Evolutionary conservation across 2,329 filamentous ascomycete genomes (phyloP).

Genomic region (Fusarium sublunatum): DNA sequence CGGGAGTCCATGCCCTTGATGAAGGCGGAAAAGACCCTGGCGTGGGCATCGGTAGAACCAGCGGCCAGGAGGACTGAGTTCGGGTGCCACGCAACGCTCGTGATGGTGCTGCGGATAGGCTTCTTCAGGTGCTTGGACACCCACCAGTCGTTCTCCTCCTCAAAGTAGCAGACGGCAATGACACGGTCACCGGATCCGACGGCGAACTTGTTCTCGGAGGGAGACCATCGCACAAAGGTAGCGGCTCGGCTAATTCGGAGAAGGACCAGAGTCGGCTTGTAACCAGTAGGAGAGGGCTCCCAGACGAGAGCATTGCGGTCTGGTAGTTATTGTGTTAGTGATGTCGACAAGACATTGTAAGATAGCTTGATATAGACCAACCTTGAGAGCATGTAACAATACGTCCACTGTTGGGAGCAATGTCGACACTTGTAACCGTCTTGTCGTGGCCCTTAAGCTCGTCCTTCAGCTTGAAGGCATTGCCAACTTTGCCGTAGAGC

Average conservation of each 20-base stretch:
- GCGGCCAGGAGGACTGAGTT: constrained; percentile 96
- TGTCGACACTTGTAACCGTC: constrained; percentile 94
- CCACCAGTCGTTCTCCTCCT: constrained; percentile 99
- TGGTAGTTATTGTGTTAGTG: constrained; percentile 51
- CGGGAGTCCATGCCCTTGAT: constrained; percentile 93
- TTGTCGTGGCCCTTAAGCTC: constrained; percentile 98
- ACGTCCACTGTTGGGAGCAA: constrained; percentile 87
- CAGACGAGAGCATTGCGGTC: constrained; percentile 98
- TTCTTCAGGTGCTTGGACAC: constrained; percentile 99
- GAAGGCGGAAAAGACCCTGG: constrained; percentile 92
- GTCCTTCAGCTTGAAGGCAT: constrained; percentile 84
- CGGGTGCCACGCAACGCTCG: constrained; percentile 94
- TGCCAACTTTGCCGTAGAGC: constrained; percentile 81
- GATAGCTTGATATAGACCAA: constrained; percentile 52
- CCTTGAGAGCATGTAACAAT: constrained; percentile 99
- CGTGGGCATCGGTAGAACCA: constrained; percentile 96
- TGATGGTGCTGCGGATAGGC: constrained; percentile 97
- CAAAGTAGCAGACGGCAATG: constrained; percentile 98
- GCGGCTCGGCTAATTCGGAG: constrained; percentile 97
- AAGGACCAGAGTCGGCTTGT: constrained; percentile 96
- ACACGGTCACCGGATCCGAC: constrained; percentile 95
- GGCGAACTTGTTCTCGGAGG: constrained; percentile 96
- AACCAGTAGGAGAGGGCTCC: constrained; percentile 91
- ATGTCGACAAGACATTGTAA: background rate
- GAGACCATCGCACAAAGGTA: constrained; percentile 97